These are phyloP conservation scores for Cutaneotrichosporon arboriforme DNA, from an alignment of 1,284 basidiomycete genomes.

Conservation along the genomic window DNA sequence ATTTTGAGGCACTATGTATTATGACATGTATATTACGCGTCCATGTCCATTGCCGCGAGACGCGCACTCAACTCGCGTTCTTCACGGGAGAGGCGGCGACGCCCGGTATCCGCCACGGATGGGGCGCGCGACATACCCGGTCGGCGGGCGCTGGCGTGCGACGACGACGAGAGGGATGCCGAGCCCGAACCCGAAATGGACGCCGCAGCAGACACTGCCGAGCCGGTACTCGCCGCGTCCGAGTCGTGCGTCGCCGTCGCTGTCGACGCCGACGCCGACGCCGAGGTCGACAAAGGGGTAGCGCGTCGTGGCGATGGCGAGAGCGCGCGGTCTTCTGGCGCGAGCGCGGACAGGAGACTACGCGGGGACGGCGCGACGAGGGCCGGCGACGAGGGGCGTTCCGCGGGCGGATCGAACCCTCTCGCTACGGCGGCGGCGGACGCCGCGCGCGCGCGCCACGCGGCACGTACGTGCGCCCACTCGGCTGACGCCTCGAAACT, in stretches of 20 bases:
- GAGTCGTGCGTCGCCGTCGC: too few relatives aligned
- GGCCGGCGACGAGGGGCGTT: not conserved
- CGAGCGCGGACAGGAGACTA: not conserved
- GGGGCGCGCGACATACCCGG: constrained; percentile 6
- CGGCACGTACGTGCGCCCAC: not conserved
- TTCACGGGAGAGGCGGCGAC: constrained; percentile 21
- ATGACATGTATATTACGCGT: too few relatives aligned
- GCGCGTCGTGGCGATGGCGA: too few relatives aligned
- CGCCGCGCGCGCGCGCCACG: not conserved
- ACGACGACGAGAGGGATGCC: too few relatives aligned
- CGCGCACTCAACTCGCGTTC: constrained; percentile 38
- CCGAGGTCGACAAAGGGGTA: too few relatives aligned
- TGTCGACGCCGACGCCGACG: too few relatives aligned
- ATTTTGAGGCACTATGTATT: too few relatives aligned
- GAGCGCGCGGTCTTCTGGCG: not conserved
- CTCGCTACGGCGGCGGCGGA: not conserved
- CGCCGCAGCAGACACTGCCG: too few relatives aligned
- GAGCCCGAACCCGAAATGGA: too few relatives aligned
- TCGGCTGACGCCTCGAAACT: constrained; percentile 3
- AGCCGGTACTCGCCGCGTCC: too few relatives aligned
- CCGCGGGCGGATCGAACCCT: not conserved
- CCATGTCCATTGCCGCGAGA: constrained; percentile 21
- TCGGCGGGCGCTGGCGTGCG: too few relatives aligned
- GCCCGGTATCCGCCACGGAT: not conserved
- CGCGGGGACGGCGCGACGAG: not conserved